Base-by-base conservation (phyloP, 75 land plant species). In the Cunninghamia lanceolata region DNA sequence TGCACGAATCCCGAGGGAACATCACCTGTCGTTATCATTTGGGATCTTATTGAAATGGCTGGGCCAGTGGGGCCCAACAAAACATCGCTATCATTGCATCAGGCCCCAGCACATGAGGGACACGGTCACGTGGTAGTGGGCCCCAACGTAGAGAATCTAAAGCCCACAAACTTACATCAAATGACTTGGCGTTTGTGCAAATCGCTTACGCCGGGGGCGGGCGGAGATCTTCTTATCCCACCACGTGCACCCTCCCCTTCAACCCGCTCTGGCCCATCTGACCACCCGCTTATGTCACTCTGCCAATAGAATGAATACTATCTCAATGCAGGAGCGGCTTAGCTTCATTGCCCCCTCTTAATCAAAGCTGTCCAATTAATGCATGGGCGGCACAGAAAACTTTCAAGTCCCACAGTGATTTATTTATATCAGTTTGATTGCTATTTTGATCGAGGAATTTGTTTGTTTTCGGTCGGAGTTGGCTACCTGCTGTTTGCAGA, bases 51-150 rank as follows among this genome's bases (percentile, higher is more conserved):
- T 25, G 10, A 80, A 80, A 80, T 45, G 50, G 4, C 2, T 10
- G 46, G 43, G 8, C 7, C 66, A 28, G 70, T 66, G 40, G 50
- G 50, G 11, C 47, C 82, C 82, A 45, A 34, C n/a, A 5, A 45
- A 19, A 25, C 82, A 25, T 79, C 32, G 82, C n/a, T 38, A 40
- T 79, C 43, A 79, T 40, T 2, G 32, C 82, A 79, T 79, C 82
- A 79, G 43, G 11, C n/a, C 82, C 47, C 45, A 80, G 32, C 82
- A 10, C 32, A 80, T 40, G n/a, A 28, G 82, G 46, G 43, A 80
- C 82, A 80, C 50, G 82, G 82, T 80, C 82, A 80, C 82, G 82
- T 80, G 82, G 34, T 9, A 2, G 82, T 9, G 82, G 82, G 82
- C 47, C 82, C 82, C 34, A 2, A 43, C 30, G 30, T 43, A 45